Conservation (phyloP, 805 yeast species). For the Scheffersomyces stipitis region DNA sequence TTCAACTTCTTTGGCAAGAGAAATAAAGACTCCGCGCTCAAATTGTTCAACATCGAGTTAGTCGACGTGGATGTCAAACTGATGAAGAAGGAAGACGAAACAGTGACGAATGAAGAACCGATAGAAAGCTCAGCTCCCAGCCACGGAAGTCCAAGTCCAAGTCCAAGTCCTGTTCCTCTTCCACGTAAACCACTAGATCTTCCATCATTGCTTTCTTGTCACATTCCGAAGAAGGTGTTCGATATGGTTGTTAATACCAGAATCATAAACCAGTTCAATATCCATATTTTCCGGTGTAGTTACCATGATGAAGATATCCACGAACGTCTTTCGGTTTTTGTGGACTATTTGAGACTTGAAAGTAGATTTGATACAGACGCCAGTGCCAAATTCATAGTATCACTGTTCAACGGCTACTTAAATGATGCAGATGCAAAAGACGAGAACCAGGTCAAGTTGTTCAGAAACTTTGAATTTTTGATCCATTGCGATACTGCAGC, state of each 20-base stretch:
- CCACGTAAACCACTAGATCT: not conserved
- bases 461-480: constrained; percentile 24
- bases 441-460: constrained; percentile 15
- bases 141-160: not conserved
- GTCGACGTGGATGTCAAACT: constrained; percentile 15
- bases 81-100: not conserved
- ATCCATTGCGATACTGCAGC: constrained; percentile 20
- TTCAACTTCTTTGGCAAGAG: constrained; percentile 19
- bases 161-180: too few relatives aligned
- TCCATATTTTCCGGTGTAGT: constrained; percentile 20
- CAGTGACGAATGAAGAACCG: not conserved
- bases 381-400: constrained; percentile 13
- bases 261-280: constrained; percentile 23
- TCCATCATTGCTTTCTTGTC: constrained; percentile 8
- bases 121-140: constrained; percentile 2
- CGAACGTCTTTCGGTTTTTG: constrained; percentile 13
- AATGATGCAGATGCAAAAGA: constrained; percentile 9
- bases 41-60: constrained; percentile 27
- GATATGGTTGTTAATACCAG: constrained; percentile 17
- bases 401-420: constrained; percentile 21
- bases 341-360: constrained; percentile 24
- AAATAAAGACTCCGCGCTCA: constrained; percentile 18
- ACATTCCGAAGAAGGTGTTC: constrained; percentile 12
- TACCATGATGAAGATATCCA: constrained; percentile 9
- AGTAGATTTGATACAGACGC: constrained; percentile 11